Conservation (phyloP, 306 rosid species). For the Boehmeria nivea region DNA sequence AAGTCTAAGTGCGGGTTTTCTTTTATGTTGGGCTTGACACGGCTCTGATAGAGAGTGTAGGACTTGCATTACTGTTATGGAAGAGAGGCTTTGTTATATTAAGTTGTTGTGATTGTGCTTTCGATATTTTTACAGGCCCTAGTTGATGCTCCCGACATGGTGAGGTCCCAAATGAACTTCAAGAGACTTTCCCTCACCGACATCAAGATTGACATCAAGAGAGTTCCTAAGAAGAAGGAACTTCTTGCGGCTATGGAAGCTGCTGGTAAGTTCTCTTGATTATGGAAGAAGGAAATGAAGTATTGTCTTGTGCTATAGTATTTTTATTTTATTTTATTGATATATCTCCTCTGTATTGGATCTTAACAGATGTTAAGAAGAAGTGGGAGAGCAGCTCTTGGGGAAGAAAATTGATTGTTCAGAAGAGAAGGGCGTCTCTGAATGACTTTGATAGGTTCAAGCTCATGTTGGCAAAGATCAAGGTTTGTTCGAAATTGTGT, state of each 20-base stretch:
- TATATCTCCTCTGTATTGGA: not conserved
- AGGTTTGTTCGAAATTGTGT: conserved; percentile 41
- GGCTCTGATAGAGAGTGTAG: too few species aligned
- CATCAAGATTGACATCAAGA: conserved; percentile 78
- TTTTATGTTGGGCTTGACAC: too few species aligned
- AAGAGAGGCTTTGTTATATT: too few species aligned
- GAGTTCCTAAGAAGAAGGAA: conserved; percentile 89
- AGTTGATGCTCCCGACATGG: conserved; percentile 91
- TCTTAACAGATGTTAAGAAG: conserved; percentile 73
- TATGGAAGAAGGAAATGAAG: too few species aligned
- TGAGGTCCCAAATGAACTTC: conserved; percentile 66
- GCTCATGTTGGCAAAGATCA: conserved; percentile 89
- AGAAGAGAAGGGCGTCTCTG: conserved; percentile 69
- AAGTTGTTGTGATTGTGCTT: too few species aligned
- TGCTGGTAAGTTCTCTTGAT: conserved; percentile 49
- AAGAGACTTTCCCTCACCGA: conserved; percentile 94
- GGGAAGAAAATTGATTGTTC: conserved; percentile 90
- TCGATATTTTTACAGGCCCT: conserved; percentile 46
- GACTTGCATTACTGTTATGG: too few species aligned
- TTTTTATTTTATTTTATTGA: too few species aligned
- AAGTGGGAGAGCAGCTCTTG: conserved; percentile 98
- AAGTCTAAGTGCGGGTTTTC: too few species aligned
- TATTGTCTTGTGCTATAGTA: not conserved
- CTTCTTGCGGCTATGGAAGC: conserved; percentile 88
- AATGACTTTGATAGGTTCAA: conserved; percentile 89